A percentile compares a stretch with the other conserved stretches of the same genome.
phyloP scores from a whole-genome alignment of 73 alveolate species.

The Paramecium pentaurelia region DNA sequence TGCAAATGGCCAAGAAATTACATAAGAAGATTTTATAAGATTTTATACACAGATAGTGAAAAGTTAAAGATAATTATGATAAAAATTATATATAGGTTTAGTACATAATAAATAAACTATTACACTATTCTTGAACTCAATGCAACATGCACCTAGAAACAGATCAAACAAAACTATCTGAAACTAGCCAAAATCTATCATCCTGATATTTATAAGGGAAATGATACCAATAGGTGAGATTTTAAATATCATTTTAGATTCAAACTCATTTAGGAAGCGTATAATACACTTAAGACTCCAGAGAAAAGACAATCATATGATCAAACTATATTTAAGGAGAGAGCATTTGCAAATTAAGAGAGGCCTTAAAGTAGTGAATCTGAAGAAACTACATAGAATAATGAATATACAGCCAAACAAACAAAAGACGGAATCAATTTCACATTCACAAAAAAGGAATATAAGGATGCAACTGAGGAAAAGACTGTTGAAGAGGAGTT shows the following conservation, averaged over 20 bases:
- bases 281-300: slow-evolving; percentile 24
- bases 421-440: neutral
- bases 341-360: neutral
- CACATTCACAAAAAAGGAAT: neutral
- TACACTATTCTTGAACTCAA: slow-evolving; percentile 32
- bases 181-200: slow-evolving; percentile 33
- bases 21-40: neutral
- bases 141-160: neutral
- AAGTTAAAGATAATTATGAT: slow-evolving; percentile 25
- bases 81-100: slow-evolving; percentile 14
- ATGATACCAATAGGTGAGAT: neutral
- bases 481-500: neutral
- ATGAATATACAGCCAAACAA: neutral
- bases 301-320: slow-evolving; percentile 13
- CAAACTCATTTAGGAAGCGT: slow-evolving; percentile 23
- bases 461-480: neutral
- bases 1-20: neutral
- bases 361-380: neutral
- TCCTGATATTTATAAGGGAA: slow-evolving; percentile 44
- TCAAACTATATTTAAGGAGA: neutral
- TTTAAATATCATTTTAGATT: neutral
- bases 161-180: slow-evolving; percentile 23
- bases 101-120: slow-evolving; percentile 28
- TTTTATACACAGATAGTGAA: neutral
- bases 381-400: neutral